Conservation (phyloP, 2,329 filamentous ascomycete genomes). For the Phialophora chinensis region DNA sequence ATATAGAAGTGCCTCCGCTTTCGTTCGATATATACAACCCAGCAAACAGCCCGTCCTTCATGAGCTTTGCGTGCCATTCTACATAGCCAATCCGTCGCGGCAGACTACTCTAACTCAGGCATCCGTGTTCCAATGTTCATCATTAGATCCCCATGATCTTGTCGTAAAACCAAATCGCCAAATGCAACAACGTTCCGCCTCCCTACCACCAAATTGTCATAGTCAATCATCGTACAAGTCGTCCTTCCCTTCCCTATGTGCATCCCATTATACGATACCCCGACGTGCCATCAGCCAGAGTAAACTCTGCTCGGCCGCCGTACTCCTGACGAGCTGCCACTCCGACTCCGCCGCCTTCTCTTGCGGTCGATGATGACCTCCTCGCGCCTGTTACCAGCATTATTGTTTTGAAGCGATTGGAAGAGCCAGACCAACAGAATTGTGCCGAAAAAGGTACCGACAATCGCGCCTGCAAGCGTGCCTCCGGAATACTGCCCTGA, state of each 20-base stretch:
- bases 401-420: conserved; percentile 27
- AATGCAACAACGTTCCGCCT: not conserved
- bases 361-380: conserved; percentile 38
- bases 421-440: conserved; percentile 39
- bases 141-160: not conserved
- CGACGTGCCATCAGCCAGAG: conserved; percentile 17
- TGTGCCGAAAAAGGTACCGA: conserved; percentile 40
- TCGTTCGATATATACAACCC: not conserved
- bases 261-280: not conserved
- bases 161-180: not conserved
- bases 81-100: not conserved
- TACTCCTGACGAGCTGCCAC: conserved; percentile 37
- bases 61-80: not conserved
- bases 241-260: conserved; percentile 1
- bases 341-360: conserved; percentile 35
- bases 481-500: conserved; percentile 39
- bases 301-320: conserved; percentile 38
- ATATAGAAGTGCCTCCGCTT: not conserved
- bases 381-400: conserved; percentile 27
- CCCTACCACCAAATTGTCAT: not conserved
- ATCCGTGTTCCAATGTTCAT: not conserved
- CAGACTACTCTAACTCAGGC: not conserved
- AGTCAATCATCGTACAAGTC: conserved; percentile 16
- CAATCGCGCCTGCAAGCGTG: conserved; percentile 38
- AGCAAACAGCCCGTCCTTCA: not conserved